Evolutionary conservation across 2,329 filamentous ascomycete species (phyloP).

Genomic region (Apiospora phragmitis): DNA sequence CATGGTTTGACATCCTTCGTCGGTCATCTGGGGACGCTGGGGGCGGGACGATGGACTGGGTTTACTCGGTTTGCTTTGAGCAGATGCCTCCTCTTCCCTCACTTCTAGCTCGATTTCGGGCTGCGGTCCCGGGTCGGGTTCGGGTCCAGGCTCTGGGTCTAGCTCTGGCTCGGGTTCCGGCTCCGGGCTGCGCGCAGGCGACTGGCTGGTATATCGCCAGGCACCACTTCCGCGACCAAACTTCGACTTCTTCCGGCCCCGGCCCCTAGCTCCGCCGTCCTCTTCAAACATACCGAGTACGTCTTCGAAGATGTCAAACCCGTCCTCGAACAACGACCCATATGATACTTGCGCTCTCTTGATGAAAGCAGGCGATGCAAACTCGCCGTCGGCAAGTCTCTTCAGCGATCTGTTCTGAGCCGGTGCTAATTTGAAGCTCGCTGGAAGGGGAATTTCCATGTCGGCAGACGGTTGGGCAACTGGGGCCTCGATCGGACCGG

Average conservation of each 20-base stretch:
- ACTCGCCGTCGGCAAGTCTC: conserved; percentile 51
- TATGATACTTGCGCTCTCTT: conserved; percentile 71
- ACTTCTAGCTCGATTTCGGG: neutral
- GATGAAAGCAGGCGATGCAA: conserved; percentile 77
- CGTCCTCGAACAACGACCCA: conserved; percentile 63
- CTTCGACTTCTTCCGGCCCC: conserved; percentile 68
- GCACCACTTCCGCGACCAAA: conserved; percentile 65
- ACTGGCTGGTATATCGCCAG: conserved; percentile 75
- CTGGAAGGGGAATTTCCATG: neutral
- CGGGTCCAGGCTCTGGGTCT: conserved; percentile 11
- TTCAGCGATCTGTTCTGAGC: conserved; percentile 31
- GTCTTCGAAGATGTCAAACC: conserved; percentile 70
- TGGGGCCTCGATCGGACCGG: neutral
- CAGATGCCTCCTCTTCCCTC: conserved; percentile 14
- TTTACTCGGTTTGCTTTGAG: conserved; percentile 10
- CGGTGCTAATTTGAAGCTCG: conserved; percentile 19
- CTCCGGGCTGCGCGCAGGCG: conserved; percentile 66
- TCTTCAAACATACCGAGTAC: conserved; percentile 71
- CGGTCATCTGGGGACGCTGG: conserved; percentile 30
- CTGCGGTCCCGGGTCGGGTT: neutral
- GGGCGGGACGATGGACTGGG: conserved; percentile 15
- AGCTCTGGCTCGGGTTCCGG: conserved; percentile 25
- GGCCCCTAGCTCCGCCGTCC: conserved; percentile 59
- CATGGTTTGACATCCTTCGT: conserved; percentile 42
- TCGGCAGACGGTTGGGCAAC: neutral